phyloP scores from a whole-genome alignment of 192 early-diverging fungal genomes.

The Chytriomyces confervae region DNA sequence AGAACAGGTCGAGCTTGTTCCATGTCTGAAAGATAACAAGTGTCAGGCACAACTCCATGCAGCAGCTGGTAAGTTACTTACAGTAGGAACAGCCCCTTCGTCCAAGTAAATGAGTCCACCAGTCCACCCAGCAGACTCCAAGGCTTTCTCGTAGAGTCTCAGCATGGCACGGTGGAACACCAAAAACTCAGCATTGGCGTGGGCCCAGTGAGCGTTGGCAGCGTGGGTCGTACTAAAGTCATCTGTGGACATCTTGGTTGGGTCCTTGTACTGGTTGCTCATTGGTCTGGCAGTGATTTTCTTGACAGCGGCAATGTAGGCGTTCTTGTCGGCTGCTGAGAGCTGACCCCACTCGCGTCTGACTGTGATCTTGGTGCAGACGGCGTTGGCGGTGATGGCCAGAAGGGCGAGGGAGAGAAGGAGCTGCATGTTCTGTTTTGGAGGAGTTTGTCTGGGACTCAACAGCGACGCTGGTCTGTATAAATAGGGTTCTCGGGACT shows the following conservation, averaged over 20 bases:
- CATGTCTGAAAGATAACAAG: slow-evolving; percentile 1
- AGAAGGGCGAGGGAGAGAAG: not conserved
- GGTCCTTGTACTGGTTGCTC: not conserved
- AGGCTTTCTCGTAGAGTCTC: not conserved
- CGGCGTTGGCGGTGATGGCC: not conserved
- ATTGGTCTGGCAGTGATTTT: slow-evolving; percentile 9
- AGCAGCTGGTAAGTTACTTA: not conserved
- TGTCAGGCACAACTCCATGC: not conserved
- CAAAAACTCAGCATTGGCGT: not conserved
- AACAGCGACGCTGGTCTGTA: no score
- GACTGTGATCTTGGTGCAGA: slow-evolving; percentile 18
- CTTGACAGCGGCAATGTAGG: slow-evolving; percentile 18
- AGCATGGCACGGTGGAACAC: not conserved
- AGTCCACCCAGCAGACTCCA: not conserved
- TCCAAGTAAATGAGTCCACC: not conserved
- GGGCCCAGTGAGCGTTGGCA: not conserved
- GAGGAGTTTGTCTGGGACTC: no score
- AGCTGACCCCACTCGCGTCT: slow-evolving; percentile 30
- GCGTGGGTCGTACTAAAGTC: not conserved
- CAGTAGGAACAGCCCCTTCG: not conserved
- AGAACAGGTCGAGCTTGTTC: not conserved
- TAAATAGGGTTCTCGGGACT: no score
- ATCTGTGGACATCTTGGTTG: not conserved
- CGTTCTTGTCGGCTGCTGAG: not conserved
- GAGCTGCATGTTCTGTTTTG: not conserved